Conservation (phyloP, 73 alveolate genomes). For the Paramecium biaurelia region DNA sequence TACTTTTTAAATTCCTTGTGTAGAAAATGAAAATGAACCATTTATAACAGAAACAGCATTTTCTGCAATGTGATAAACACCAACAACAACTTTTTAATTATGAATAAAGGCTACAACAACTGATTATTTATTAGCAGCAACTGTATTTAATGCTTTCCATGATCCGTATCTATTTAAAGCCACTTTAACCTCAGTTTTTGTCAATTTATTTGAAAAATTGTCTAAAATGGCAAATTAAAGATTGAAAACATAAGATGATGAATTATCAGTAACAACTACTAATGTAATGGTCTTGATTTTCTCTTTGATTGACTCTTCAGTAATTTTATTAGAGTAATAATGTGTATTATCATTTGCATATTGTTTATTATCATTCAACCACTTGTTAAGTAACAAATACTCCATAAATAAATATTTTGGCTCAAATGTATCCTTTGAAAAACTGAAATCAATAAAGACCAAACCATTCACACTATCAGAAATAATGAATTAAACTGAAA, state of each 20-base stretch:
- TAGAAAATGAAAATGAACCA: neutral
- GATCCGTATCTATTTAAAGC: constrained; percentile 49
- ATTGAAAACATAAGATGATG: neutral
- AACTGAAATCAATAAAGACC: neutral
- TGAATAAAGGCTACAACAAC: neutral
- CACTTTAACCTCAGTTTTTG: neutral
- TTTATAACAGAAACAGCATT: neutral
- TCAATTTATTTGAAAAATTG: neutral
- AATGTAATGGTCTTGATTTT: neutral
- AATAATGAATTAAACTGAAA: neutral
- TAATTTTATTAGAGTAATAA: neutral
- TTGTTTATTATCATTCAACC: neutral
- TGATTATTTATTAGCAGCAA: neutral
- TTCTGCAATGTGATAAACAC: neutral
- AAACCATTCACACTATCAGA: constrained; percentile 19
- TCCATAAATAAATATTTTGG: neutral
- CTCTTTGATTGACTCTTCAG: neutral
- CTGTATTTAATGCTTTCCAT: neutral
- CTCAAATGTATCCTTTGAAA: neutral
- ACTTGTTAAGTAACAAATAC: neutral
- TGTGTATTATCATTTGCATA: neutral
- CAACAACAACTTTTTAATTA: neutral
- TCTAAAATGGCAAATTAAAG: neutral
- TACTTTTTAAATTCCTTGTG: neutral
- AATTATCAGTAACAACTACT: neutral